A percentile compares a stretch with the other conserved stretches of the same genome.
phyloP scores from a whole-genome alignment of 176 grass and related monocot species.

The Puccinellia tenuiflora region DNA sequence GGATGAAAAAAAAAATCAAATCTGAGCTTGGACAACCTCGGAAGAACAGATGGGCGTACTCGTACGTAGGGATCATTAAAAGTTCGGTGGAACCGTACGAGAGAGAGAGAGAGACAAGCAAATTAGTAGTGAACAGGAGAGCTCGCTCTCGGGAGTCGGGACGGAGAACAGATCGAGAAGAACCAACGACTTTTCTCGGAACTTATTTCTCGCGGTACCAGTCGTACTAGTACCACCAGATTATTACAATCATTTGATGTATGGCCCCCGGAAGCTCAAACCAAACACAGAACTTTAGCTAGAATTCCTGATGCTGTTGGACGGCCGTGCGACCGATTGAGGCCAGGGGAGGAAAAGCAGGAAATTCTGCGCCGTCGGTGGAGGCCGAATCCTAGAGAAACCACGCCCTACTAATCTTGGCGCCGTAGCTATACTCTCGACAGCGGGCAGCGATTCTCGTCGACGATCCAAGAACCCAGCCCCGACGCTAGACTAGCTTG shows the following conservation, averaged over 20 bases:
- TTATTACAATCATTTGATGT: neutral
- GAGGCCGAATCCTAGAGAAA: neutral
- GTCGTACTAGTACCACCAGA: neutral
- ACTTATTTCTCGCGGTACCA: neutral
- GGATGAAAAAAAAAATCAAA: neutral
- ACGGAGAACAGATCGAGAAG: neutral
- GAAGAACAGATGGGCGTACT: neutral
- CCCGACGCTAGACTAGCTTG: neutral
- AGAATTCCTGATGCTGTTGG: neutral
- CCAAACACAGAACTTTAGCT: neutral
- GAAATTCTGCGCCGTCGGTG: neutral
- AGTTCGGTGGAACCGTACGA: neutral
- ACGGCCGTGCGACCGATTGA: neutral
- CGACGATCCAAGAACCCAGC: neutral
- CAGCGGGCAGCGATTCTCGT: neutral
- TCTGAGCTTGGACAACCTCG: neutral
- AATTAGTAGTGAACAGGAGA: constrained; percentile 10
- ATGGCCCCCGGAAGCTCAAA: neutral
- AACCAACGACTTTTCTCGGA: neutral
- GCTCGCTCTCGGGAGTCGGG: no score
- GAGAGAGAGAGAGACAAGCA: neutral
- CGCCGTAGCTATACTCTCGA: neutral
- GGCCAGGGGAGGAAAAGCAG: neutral
- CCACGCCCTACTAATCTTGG: neutral
- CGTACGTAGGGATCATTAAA: neutral